phyloP scores from a whole-genome alignment of 306 rosid species.

The Hippophae rhamnoides region DNA sequence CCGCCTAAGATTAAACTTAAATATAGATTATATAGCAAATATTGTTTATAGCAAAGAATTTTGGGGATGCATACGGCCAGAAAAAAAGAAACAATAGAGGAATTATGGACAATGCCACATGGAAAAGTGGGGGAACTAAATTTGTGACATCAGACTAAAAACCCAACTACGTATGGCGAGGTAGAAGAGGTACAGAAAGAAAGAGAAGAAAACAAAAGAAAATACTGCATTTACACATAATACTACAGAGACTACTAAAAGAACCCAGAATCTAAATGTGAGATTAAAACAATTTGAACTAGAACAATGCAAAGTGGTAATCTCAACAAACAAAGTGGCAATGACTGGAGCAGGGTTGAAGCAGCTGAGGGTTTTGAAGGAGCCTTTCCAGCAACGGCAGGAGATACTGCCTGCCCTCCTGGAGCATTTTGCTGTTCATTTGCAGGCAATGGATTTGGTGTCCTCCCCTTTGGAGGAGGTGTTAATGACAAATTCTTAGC shows the following conservation, averaged over 20 bases:
- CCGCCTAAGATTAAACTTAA: no score
- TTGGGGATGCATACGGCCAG: no score
- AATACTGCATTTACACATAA: slow-evolving; percentile 51
- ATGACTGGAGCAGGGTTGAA: slow-evolving; percentile 25
- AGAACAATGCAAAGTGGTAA: slow-evolving; percentile 28
- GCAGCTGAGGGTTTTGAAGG: slow-evolving; percentile 74
- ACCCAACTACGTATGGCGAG: slow-evolving; percentile 22
- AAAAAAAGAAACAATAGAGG: no score
- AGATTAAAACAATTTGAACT: slow-evolving; percentile 26
- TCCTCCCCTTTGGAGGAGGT: slow-evolving; percentile 42
- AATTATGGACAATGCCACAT: slow-evolving; percentile 16
- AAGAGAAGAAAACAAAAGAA: not conserved
- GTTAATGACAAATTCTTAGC: slow-evolving; percentile 40
- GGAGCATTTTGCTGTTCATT: slow-evolving; percentile 67
- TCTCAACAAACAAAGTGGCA: slow-evolving; percentile 20
- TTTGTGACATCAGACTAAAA: slow-evolving; percentile 29
- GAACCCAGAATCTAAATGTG: slow-evolving; percentile 11
- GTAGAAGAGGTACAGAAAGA: slow-evolving; percentile 19
- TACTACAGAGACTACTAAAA: slow-evolving; percentile 24
- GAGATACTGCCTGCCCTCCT: slow-evolving; percentile 57
- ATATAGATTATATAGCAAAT: no score
- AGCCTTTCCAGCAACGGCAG: slow-evolving; percentile 88
- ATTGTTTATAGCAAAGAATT: no score
- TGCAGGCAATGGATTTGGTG: slow-evolving; percentile 63
- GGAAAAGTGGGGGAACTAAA: slow-evolving; percentile 14